Base-by-base conservation (phyloP, 1,284 basidiomycete species). In the Ceratobasidium sp. region DNA sequence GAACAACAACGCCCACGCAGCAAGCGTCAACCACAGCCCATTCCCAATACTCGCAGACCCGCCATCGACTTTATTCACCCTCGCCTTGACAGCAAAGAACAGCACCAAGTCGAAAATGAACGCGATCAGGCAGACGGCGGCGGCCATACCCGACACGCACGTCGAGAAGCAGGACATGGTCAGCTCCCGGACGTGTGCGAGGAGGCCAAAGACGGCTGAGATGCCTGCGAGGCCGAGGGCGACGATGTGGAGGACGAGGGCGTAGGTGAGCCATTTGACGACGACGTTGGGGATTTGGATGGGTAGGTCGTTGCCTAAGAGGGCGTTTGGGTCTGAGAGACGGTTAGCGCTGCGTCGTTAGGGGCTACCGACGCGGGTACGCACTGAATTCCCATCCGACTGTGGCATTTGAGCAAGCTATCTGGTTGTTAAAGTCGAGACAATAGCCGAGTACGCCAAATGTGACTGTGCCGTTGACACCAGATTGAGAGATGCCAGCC, bases 391-490 rank as follows among this genome's bases (percentile, higher is more conserved):
- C 82, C 80, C 97, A 97, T 47, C 95, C 95, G 31, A 97, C 87
- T 1, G 88, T 86, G 0, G 93, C 90, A 33, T 86, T 91, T 7
- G 91, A 91, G 82, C 95, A 97, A 15, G 84, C 90, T n/a, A 87
- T 88, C 2, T 75, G 67, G 15, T 85, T 85, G 33, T 86, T 85
- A 2, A 90, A 79, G 56, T 90, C 83, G 4, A 91, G 65, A 80
- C 95, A 97, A 79, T 94, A 97, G 0, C 95, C 95, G 56, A 97
- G 82, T 0, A 93, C 94, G 0, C 95, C 95, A 79, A 97, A 92
- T 0, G 89, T 92, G 54, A 96, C 87, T 1, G 85, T 84, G 19
- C 93, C 94, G 60, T 83, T 85, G 56, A 86, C 81, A 24, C 85
- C 84, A 33, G 85, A 83, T 6, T 84, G 82, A 0, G 84, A 79